Conservation (phyloP, 441 rosid genomes). For the Arabidopsis lyrata region DNA sequence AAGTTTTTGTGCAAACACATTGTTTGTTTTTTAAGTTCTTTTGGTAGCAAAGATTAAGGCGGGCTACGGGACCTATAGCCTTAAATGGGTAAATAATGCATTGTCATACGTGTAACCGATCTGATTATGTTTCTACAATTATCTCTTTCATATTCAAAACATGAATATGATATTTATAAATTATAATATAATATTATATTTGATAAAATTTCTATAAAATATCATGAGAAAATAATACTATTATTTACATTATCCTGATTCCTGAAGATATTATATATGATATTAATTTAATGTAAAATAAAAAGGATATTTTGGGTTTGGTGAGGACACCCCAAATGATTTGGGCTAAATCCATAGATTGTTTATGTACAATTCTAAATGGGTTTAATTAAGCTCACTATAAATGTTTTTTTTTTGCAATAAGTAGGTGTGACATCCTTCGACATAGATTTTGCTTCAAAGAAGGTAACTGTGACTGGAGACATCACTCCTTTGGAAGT, state of each 20-base stretch:
- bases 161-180: too few species aligned
- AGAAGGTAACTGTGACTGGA: slow-evolving; percentile 84
- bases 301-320: neutral
- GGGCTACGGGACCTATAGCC: too few species aligned
- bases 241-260: neutral
- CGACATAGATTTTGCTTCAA: slow-evolving; percentile 79
- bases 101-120: neutral
- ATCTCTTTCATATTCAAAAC: neutral
- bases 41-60: neutral
- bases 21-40: neutral
- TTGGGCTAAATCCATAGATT: too few species aligned
- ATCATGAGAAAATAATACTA: neutral
- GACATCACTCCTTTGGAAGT: slow-evolving; percentile 77
- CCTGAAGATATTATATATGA: neutral
- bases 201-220: neutral
- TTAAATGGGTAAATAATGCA: neutral
- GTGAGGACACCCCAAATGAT: neutral
- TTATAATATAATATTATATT: neutral
- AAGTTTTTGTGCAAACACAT: neutral
- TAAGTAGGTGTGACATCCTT: slow-evolving; percentile 79
- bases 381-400: neutral
- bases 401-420: neutral
- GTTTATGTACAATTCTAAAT: neutral
- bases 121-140: neutral
- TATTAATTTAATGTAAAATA: neutral